phyloP scores from a whole-genome alignment of 192 early-diverging fungal genomes.

The Coemansia sp. region DNA sequence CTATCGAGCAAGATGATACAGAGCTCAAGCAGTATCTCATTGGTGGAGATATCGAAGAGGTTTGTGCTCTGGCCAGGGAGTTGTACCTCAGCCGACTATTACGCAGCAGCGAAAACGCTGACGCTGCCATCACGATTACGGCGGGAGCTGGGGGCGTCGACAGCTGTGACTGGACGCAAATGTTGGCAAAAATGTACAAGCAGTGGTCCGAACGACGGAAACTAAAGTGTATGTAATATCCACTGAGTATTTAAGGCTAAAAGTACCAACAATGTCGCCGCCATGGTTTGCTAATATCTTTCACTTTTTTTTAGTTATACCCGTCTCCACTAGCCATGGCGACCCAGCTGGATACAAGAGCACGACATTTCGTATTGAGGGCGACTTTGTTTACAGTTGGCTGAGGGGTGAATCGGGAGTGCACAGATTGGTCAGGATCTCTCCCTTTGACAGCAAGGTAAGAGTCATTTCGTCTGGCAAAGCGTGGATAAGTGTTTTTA shows the following conservation, averaged over 20 bases:
- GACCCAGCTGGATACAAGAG: constrained; percentile 6
- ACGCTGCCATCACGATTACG: constrained; percentile 58
- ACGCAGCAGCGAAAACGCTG: constrained; percentile 25
- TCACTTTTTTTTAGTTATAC: constrained; percentile 59
- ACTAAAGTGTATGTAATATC: constrained; percentile 50
- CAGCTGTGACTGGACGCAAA: constrained; percentile 68
- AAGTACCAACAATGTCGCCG: neutral
- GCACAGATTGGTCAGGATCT: constrained; percentile 70
- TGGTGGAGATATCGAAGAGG: constrained; percentile 52
- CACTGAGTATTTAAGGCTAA: neutral
- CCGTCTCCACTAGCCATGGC: constrained; percentile 30
- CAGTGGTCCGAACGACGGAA: constrained; percentile 63
- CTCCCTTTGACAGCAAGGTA: constrained; percentile 67
- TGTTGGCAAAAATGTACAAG: constrained; percentile 64
- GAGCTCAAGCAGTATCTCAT: constrained; percentile 59
- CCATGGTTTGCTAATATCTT: neutral
- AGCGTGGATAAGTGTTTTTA: neutral
- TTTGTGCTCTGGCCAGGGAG: constrained; percentile 10
- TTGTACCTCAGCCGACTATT: constrained; percentile 50
- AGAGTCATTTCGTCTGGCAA: constrained; percentile 10
- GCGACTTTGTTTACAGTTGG: constrained; percentile 63
- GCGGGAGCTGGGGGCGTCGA: constrained; percentile 59
- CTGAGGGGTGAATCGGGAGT: constrained; percentile 72
- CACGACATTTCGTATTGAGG: constrained; percentile 30
- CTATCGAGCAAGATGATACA: neutral